A percentile compares a stretch with the other conserved stretches of the same genome.
These are phyloP conservation scores for Solanum sparsipilum DNA, from an alignment of 257 asterid genomes.

Conservation along the genomic window DNA sequence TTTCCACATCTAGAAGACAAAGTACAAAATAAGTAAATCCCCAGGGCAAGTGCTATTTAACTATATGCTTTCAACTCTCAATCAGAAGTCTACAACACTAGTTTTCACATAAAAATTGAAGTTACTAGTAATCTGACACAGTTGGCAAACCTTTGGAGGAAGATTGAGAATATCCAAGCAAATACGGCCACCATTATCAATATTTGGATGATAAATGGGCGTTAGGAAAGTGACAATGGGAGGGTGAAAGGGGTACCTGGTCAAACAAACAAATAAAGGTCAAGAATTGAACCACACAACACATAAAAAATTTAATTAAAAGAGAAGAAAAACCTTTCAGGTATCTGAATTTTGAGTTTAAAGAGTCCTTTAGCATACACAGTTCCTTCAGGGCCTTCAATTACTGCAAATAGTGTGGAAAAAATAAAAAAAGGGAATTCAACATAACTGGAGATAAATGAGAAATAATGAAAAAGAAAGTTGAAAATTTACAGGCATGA, in stretches of 20 bases:
- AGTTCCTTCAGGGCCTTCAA: slow-evolving; percentile 68
- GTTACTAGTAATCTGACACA: neutral
- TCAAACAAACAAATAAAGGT: neutral
- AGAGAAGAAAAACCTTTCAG: slow-evolving; percentile 36
- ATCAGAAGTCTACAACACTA: neutral
- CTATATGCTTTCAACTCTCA: neutral
- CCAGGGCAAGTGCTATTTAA: neutral
- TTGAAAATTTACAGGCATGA: slow-evolving; percentile 34
- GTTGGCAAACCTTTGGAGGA: slow-evolving; percentile 68
- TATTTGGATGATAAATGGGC: slow-evolving; percentile 78
- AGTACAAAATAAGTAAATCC: neutral
- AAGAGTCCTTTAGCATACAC: slow-evolving; percentile 63
- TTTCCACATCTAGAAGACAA: neutral
- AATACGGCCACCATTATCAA: slow-evolving; percentile 88
- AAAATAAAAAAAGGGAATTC: neutral
- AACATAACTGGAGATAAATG: neutral
- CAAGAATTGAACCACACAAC: neutral
- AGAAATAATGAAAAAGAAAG: neutral
- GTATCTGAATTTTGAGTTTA: slow-evolving; percentile 58
- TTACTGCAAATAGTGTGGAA: slow-evolving; percentile 22
- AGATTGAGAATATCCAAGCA: slow-evolving; percentile 89
- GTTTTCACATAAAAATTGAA: neutral
- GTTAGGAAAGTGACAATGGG: slow-evolving; percentile 70
- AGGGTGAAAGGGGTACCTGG: slow-evolving; percentile 86
- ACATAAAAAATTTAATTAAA: neutral